Evolutionary conservation across 805 yeast species (phyloP).

Genomic region (Yamadazyma tumulicola): DNA sequence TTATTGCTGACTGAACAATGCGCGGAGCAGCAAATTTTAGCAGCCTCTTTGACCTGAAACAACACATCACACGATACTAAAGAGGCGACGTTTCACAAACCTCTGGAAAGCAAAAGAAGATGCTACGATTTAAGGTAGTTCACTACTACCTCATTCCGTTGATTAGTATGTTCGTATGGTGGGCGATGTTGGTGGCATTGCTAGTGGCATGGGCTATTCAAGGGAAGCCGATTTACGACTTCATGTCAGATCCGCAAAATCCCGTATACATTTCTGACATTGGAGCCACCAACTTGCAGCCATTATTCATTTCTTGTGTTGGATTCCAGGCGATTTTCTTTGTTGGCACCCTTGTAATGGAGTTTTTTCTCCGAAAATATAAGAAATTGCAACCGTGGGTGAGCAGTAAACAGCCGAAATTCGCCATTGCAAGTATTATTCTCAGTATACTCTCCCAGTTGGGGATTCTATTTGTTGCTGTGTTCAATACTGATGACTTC

Average conservation of each 20-base stretch:
- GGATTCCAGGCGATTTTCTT: conserved; percentile 76
- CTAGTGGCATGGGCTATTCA: conserved; percentile 73
- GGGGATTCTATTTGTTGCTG: conserved; percentile 70
- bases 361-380: conserved; percentile 55
- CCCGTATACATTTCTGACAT: conserved; percentile 79
- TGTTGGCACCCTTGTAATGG: conserved; percentile 59
- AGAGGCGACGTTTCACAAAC: no score
- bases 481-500: conserved; percentile 62
- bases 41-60: no score
- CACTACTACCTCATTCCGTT: conserved; percentile 63
- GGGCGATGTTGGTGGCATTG: conserved; percentile 86
- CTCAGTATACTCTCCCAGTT: conserved; percentile 60
- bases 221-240: conserved; percentile 69
- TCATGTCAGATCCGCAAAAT: conserved; percentile 42
- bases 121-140: conserved; percentile 39
- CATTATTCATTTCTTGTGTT: conserved; percentile 75
- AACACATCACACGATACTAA: no score
- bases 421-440: conserved; percentile 40
- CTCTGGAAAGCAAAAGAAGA: no score
- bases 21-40: no score
- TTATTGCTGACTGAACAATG: no score
- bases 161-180: conserved; percentile 69
- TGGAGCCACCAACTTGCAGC: conserved; percentile 84
- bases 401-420: conserved; percentile 37
- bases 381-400: conserved; percentile 55